Evolutionary conservation across 805 yeast species (phyloP).

Genomic region (Millerozyma miso): DNA sequence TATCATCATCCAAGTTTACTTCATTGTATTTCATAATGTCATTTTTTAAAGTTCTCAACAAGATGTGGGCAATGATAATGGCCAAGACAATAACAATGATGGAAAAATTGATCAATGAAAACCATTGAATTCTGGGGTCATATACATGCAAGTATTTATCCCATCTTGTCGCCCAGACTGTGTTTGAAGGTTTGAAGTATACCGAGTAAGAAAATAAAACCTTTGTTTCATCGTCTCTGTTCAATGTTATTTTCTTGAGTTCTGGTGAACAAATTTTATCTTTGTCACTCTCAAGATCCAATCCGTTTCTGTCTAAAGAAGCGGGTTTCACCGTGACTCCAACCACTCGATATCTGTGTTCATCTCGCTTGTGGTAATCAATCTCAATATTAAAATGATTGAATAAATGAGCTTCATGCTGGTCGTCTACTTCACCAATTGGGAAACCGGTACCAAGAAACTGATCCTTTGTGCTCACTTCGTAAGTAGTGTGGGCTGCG

Average conservation of each 20-base stretch:
- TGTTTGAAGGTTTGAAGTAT: slow-evolving; percentile 59
- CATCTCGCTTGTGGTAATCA: slow-evolving; percentile 77
- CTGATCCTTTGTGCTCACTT: slow-evolving; percentile 52
- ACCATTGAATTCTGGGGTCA: slow-evolving; percentile 95
- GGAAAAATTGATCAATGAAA: slow-evolving; percentile 82
- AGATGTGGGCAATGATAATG: slow-evolving; percentile 70
- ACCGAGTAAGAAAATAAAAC: slow-evolving; percentile 89
- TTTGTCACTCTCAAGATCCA: slow-evolving; percentile 17
- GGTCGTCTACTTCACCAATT: slow-evolving; percentile 64
- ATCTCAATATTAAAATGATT: slow-evolving; percentile 78
- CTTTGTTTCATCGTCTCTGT: slow-evolving; percentile 44
- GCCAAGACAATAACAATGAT: slow-evolving; percentile 75
- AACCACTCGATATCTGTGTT: slow-evolving; percentile 75
- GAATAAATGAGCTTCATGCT: slow-evolving; percentile 54
- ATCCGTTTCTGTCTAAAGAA: slow-evolving; percentile 42
- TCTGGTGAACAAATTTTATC: slow-evolving; percentile 29
- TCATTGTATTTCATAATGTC: slow-evolving; percentile 89
- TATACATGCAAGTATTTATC: slow-evolving; percentile 89
- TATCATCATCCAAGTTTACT: slow-evolving; percentile 78
- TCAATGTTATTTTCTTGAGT: slow-evolving; percentile 43
- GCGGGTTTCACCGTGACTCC: slow-evolving; percentile 78
- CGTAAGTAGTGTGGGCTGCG: slow-evolving; percentile 64
- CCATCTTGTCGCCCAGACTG: slow-evolving; percentile 98
- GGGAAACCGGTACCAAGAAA: slow-evolving; percentile 81
- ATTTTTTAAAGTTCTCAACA: slow-evolving; percentile 72